These are phyloP conservation scores for Rhododendron griersonianum DNA, from an alignment of 148 eudicot species.

Conservation along the genomic window DNA sequence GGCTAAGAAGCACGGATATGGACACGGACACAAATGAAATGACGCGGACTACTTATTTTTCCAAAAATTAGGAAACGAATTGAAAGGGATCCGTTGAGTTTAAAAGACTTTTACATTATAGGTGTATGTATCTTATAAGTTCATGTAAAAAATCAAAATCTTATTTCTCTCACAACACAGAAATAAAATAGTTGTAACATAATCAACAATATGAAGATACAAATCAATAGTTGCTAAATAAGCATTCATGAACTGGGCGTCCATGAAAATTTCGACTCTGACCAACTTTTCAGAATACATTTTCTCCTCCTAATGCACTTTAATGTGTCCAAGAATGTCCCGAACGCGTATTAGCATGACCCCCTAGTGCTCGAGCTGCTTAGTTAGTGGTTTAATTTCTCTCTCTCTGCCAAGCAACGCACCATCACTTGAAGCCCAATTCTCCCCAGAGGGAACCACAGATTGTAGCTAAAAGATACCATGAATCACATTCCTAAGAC, in stretches of 20 bases:
- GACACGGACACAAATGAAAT: not conserved
- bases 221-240: not conserved
- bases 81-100: not conserved
- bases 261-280: not conserved
- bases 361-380: not conserved
- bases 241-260: not conserved
- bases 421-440: not conserved
- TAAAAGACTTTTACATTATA: not conserved
- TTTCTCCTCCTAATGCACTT: not conserved
- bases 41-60: not conserved
- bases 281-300: not conserved
- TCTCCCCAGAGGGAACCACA: not conserved
- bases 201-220: not conserved
- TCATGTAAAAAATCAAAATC: not conserved
- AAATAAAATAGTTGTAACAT: not conserved
- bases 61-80: not conserved
- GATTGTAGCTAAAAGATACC: not conserved
- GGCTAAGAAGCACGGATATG: not conserved
- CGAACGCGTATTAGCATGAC: not conserved
- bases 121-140: not conserved
- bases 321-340: not conserved
- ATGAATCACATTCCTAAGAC: not conserved
- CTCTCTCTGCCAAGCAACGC: not conserved
- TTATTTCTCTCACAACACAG: not conserved
- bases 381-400: not conserved